phyloP scores from a whole-genome alignment of 345 rosid genomes.

The Jatropha curcas region DNA sequence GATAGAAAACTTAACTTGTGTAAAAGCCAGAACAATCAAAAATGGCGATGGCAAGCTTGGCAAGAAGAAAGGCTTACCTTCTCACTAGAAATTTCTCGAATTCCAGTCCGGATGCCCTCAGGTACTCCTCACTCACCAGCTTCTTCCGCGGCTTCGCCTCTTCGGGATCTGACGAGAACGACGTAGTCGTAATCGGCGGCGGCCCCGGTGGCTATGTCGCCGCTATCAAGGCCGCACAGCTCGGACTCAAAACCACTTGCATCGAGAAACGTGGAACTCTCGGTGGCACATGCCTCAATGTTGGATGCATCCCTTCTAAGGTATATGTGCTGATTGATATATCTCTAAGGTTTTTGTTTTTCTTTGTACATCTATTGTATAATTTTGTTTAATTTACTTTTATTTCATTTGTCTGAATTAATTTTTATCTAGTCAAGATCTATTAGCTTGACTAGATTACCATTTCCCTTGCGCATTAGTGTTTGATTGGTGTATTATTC shows the following conservation, averaged over 20 bases:
- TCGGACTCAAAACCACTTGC: conserved; percentile 95
- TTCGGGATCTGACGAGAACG: conserved; percentile 88
- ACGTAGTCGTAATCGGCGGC: conserved; percentile 92
- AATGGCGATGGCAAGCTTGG: conserved; percentile 92
- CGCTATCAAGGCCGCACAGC: conserved; percentile 98
- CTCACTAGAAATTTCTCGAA: conserved; percentile 56
- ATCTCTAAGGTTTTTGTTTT: background rate
- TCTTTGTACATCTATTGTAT: background rate
- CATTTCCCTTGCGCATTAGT: background rate
- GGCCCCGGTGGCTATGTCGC: conserved; percentile 99
- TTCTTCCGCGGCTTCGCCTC: conserved; percentile 72
- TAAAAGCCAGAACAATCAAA: background rate
- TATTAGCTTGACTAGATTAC: background rate
- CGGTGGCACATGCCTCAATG: conserved; percentile 99
- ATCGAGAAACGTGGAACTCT: conserved; percentile 96
- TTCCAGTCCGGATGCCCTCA: conserved; percentile 49
- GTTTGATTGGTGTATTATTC: background rate
- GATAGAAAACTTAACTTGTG: background rate
- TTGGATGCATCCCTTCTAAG: conserved; percentile 99
- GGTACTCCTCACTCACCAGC: conserved; percentile 53
- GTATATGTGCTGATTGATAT: conserved; percentile 30
- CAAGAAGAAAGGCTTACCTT: conserved; percentile 67
- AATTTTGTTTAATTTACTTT: background rate
- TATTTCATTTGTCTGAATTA: background rate
- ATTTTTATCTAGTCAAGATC: conserved; percentile 8